Base-by-base conservation (phyloP, 805 yeast genomes). In the Danielozyma ontarioensis region DNA sequence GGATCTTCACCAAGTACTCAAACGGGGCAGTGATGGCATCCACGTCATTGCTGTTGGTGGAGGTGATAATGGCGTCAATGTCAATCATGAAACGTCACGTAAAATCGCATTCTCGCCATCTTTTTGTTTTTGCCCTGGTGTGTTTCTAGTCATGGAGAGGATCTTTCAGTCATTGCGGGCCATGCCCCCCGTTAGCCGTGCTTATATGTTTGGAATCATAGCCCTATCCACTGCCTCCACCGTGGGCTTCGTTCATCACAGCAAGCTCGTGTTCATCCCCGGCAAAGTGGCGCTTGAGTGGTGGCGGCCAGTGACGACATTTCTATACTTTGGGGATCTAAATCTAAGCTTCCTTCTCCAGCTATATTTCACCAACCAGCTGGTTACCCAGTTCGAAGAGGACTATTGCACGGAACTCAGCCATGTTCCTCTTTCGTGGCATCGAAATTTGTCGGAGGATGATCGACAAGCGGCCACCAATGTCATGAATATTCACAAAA, bases 301-400 rank as follows among this genome's bases (percentile, higher is more conserved):
- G 10, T 44, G 48, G 50, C 42, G 48, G 21, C 33, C 44, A 14
- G 10, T 39, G 10, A 36, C 46, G 30, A 29, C 39, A 23, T 44
- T 37, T 33, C 37, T 38, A 40, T 44, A 25, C 22, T 37, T 45
- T 17, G 50, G 50, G 3, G 19, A 27, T 13, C 40, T 42, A 17
- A 34, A 29, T 27, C n/a, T 45, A 14, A 11, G 22, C 4, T 34
- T 43, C 22, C 3, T 45, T 13, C 44, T 40, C 29, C 23, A 29
- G 13, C 5, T 42, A 7, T 23, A 36, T 18, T 36, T 37, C 27
- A 28, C 41, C 8, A 37, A 40, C 18, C 27, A 31, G 28, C 33
- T 42, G 3, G 34, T 27, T 16, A 33, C 37, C 6, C 14, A 36
- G 3, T 33, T 45, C 19, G 50, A 45, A 26, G 26, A 27, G 10